Percentiles rank a stretch among this genome's conserved stretches.
Conservation (phyloP, 2,329 filamentous ascomycete species). For the Hymenotorrendiella dingleyae region DNA sequence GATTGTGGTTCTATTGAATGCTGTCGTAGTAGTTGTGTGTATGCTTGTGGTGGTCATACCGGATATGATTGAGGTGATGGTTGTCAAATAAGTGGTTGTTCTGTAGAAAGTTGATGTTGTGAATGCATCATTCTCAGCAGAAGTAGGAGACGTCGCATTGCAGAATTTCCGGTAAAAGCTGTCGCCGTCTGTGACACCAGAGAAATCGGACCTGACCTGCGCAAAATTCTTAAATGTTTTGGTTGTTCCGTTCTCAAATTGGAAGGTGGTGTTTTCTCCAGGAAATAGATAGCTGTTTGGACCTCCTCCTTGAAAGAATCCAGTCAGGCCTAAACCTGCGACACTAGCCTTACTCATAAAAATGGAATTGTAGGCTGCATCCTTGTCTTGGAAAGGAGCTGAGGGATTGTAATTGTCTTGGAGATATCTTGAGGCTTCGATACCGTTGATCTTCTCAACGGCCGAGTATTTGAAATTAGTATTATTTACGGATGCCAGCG, state of each 20-base stretch:
- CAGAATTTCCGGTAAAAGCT: slow-evolving; percentile 16
- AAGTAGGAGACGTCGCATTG: slow-evolving; percentile 4
- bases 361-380: slow-evolving; percentile 34
- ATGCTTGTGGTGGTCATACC: background rate
- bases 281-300: slow-evolving; percentile 29
- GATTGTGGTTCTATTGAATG: background rate
- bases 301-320: slow-evolving; percentile 4
- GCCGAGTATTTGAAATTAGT: slow-evolving; percentile 39
- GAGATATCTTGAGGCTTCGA: slow-evolving; percentile 41
- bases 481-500: background rate
- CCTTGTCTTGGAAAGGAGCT: slow-evolving; percentile 29
- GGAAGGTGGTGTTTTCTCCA: slow-evolving; percentile 30
- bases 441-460: slow-evolving; percentile 47
- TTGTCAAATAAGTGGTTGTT: no score
- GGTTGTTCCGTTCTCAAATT: slow-evolving; percentile 33
- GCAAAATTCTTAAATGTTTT: slow-evolving; percentile 28
- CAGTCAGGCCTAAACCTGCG: slow-evolving; percentile 22
- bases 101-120: no score
- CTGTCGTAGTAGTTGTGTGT: background rate
- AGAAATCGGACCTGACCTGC: slow-evolving; percentile 28
- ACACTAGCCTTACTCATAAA: slow-evolving; percentile 32
- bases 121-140: no score
- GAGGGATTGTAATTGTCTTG: slow-evolving; percentile 35
- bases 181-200: slow-evolving; percentile 16
- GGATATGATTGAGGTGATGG: no score